These are phyloP conservation scores for Clitocybe nebularis DNA, from an alignment of 1,284 basidiomycete species.

Conservation along the genomic window DNA sequence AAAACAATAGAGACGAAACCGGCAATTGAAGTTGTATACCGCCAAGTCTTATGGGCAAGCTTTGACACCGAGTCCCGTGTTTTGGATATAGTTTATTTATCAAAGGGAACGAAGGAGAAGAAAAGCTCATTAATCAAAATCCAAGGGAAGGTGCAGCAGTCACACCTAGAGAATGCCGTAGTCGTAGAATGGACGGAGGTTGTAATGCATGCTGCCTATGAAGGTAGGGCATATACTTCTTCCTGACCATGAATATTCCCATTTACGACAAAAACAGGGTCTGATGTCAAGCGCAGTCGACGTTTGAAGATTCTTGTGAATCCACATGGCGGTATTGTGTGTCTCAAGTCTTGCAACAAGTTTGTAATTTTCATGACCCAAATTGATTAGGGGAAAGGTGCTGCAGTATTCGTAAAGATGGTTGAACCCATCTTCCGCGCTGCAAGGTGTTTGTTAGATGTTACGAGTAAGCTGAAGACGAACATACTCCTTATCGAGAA, in stretches of 20 bases:
- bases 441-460: constrained; percentile 68
- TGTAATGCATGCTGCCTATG: constrained; percentile 59
- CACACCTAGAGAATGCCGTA: constrained; percentile 26
- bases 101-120: constrained; percentile 34
- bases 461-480: constrained; percentile 38
- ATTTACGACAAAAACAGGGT: constrained; percentile 19
- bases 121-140: constrained; percentile 37
- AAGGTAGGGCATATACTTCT: constrained; percentile 38
- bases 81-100: constrained; percentile 46
- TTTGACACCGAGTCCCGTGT: constrained; percentile 28
- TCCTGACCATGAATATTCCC: constrained; percentile 1
- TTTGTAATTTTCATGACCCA: constrained; percentile 1
- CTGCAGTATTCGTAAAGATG: constrained; percentile 54
- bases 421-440: constrained; percentile 81
- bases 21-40: constrained; percentile 32
- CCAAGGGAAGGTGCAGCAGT: constrained; percentile 39
- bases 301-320: constrained; percentile 79
- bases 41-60: constrained; percentile 49
- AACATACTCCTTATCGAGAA: neutral
- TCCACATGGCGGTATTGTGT: constrained; percentile 75
- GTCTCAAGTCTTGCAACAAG: constrained; percentile 24
- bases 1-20: constrained; percentile 10
- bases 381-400: constrained; percentile 62
- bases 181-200: constrained; percentile 54
- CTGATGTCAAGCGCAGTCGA: constrained; percentile 47